Evolutionary conservation across 305 asterid genomes (phyloP).

Genomic region (Fraxinus albicans): DNA sequence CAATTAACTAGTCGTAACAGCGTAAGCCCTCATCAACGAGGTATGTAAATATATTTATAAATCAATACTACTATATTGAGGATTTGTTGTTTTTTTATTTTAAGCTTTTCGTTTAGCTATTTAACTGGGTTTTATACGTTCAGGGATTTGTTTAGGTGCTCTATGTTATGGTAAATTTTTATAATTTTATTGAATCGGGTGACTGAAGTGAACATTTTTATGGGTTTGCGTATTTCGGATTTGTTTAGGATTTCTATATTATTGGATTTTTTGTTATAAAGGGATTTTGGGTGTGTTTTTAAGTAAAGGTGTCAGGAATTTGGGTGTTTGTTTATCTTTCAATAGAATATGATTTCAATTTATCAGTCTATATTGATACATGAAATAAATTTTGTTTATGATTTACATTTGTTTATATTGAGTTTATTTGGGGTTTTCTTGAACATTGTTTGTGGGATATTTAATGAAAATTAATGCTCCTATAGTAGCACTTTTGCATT

Average conservation of each 20-base stretch:
- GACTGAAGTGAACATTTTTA: neutral
- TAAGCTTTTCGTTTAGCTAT: neutral
- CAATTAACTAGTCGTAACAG: neutral
- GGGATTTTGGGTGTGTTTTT: neutral
- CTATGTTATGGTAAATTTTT: neutral
- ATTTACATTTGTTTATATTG: too few species aligned
- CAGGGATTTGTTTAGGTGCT: neutral
- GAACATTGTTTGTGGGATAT: neutral
- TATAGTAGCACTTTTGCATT: neutral
- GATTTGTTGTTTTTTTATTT: neutral
- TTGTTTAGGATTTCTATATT: neutral
- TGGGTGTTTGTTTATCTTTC: neutral
- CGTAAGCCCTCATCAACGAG: neutral
- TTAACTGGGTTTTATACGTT: neutral
- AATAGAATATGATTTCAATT: neutral
- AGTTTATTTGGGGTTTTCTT: neutral
- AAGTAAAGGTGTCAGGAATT: neutral
- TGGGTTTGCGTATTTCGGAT: neutral
- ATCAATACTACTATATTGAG: neutral
- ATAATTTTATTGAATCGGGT: neutral
- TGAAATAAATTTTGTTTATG: neutral
- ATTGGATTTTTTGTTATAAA: neutral
- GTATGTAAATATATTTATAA: neutral
- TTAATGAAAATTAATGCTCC: neutral
- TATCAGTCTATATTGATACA: neutral